Evolutionary conservation across 495 filamentous ascomycete species (phyloP).

Genomic region (Penicillium alfredii): DNA sequence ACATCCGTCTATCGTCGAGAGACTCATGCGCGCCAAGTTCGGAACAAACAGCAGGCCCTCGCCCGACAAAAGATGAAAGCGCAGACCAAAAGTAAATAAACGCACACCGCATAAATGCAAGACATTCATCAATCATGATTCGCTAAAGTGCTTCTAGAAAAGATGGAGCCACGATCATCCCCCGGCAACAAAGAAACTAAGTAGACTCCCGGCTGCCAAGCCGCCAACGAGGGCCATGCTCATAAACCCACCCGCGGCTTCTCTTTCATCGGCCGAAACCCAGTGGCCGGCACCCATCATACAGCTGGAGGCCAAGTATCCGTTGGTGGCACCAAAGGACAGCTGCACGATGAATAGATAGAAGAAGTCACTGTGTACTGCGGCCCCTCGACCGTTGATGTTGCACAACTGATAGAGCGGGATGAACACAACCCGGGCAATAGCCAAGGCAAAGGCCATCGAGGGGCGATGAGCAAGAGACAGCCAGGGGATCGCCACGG

Average conservation of each 20-base stretch:
- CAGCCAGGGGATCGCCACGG: slow-evolving; percentile 56
- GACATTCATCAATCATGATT: slow-evolving; percentile 2
- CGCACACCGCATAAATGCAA: no score
- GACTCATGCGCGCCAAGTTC: no score
- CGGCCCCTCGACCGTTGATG: slow-evolving; percentile 59
- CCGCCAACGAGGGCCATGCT: slow-evolving; percentile 79
- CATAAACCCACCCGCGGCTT: slow-evolving; percentile 94
- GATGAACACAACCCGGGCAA: slow-evolving; percentile 63
- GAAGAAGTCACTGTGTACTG: slow-evolving; percentile 73
- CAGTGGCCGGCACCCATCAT: slow-evolving; percentile 86
- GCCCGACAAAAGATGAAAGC: no score
- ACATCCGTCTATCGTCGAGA: no score
- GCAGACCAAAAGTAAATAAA: no score
- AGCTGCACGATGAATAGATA: slow-evolving; percentile 81
- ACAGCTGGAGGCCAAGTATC: slow-evolving; percentile 72
- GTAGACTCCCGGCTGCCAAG: slow-evolving; percentile 74
- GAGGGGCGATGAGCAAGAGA: slow-evolving; percentile 56
- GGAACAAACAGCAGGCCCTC: no score
- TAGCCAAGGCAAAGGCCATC: slow-evolving; percentile 55
- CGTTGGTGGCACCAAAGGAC: slow-evolving; percentile 77
- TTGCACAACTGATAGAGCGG: slow-evolving; percentile 91
- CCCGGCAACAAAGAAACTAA: slow-evolving; percentile 71
- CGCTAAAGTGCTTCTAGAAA: no score
- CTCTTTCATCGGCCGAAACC: slow-evolving; percentile 72
- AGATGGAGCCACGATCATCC: slow-evolving; percentile 12